Evolutionary conservation across 805 yeast genomes (phyloP).

Genomic region (Scheffersomyces stipitis): DNA sequence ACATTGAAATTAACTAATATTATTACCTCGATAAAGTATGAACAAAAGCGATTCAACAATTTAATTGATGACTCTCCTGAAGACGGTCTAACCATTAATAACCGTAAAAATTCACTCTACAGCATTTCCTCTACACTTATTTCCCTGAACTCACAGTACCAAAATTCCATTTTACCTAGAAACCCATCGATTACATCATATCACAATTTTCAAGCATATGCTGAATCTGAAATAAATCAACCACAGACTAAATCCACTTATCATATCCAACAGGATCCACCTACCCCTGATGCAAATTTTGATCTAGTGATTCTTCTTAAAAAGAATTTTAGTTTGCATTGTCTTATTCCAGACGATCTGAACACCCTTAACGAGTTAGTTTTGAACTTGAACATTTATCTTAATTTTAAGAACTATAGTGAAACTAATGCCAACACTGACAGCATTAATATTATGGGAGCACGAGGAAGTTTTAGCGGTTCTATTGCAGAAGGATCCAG

Average conservation of each 20-base stretch:
- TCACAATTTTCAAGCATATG: neutral
- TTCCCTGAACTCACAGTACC: neutral
- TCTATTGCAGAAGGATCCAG: constrained; percentile 1
- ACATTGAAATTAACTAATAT: constrained; percentile 62
- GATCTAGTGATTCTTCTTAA: constrained; percentile 32
- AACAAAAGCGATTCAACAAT: constrained; percentile 6
- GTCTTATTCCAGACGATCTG: constrained; percentile 34
- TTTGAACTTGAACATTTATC: constrained; percentile 34
- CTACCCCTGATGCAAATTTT: constrained; percentile 19
- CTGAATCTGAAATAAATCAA: neutral
- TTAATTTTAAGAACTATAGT: constrained; percentile 24
- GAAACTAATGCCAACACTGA: neutral
- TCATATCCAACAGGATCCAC: neutral
- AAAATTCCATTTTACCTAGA: neutral
- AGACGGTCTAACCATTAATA: neutral
- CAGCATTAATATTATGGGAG: neutral
- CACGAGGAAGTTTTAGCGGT: constrained; percentile 1
- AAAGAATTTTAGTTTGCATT: constrained; percentile 36
- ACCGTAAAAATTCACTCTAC: neutral
- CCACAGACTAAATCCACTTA: neutral
- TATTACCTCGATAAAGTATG: constrained; percentile 8
- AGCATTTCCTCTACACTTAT: neutral
- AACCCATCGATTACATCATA: neutral
- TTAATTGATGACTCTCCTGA: neutral
- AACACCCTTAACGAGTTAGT: constrained; percentile 32